Percentiles rank a stretch among this genome's conserved stretches.
Conservation (phyloP, 140 eudicot species). For the Oenanthe javanica region DNA sequence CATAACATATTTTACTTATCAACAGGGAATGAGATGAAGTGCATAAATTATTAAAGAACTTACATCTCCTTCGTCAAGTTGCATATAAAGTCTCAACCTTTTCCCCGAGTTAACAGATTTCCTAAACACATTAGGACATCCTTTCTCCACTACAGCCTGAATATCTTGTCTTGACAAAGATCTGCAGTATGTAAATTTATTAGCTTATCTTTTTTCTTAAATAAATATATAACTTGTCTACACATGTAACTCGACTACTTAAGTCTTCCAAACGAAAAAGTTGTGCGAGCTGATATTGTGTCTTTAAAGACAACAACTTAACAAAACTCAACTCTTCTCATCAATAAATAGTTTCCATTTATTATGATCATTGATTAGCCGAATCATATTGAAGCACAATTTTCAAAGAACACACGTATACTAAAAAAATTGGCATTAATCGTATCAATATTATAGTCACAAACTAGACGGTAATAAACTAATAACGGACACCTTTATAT, state of each 20-base stretch:
- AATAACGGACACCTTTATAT: background rate
- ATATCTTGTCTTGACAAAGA: conserved; percentile 60
- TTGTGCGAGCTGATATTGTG: background rate
- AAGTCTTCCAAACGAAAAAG: background rate
- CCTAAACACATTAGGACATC: conserved; percentile 71
- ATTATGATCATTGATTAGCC: background rate
- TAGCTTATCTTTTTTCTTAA: background rate
- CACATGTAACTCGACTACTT: background rate
- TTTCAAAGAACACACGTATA: background rate
- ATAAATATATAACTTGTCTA: background rate
- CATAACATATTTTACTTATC: background rate
- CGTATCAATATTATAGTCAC: background rate
- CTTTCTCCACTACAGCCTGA: conserved; percentile 57
- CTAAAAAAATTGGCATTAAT: background rate
- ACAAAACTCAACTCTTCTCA: background rate
- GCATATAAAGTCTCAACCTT: conserved; percentile 65
- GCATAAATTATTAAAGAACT: conserved; percentile 21
- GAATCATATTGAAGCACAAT: background rate
- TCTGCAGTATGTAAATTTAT: conserved; percentile 26
- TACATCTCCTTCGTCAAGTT: conserved; percentile 84
- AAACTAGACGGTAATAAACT: background rate
- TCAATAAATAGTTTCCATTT: background rate
- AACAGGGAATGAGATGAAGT: background rate
- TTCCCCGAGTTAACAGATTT: conserved; percentile 88
- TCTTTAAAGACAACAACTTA: background rate